phyloP scores from a whole-genome alignment of 495 filamentous ascomycete genomes.

The Penicillium pulvis region DNA sequence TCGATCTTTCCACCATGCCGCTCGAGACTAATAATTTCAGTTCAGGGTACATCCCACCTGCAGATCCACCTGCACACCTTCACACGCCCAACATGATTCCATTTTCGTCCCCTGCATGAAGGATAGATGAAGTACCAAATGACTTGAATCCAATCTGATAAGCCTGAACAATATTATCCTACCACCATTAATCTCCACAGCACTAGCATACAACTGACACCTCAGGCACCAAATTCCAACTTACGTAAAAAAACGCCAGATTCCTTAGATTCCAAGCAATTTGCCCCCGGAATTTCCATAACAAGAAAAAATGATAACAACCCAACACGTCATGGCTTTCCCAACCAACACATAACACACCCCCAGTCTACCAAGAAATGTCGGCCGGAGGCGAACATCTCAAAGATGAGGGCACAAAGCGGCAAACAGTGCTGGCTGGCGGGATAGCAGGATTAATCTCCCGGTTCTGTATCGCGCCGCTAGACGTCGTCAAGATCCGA shows the following conservation, averaged over 20 bases:
- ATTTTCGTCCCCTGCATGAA: too few relatives aligned
- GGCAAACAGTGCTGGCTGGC: conserved; percentile 81
- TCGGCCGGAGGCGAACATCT: conserved; percentile 73
- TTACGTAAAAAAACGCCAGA: conserved; percentile 2
- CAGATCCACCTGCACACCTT: too few relatives aligned
- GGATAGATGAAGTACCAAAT: too few relatives aligned
- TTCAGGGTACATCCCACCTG: too few relatives aligned
- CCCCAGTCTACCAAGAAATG: conserved; percentile 57
- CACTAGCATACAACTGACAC: not conserved
- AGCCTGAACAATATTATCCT: too few relatives aligned
- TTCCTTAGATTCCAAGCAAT: not conserved
- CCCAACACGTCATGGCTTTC: conserved; percentile 14
- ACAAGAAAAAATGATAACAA: conserved; percentile 6
- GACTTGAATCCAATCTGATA: too few relatives aligned
- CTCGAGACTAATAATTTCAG: not conserved
- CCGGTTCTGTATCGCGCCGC: conserved; percentile 88
- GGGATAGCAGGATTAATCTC: conserved; percentile 88
- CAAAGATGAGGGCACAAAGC: conserved; percentile 89
- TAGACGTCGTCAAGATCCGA: conserved; percentile 97
- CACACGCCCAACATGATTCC: too few relatives aligned
- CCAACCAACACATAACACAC: conserved; percentile 1
- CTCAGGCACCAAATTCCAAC: not conserved
- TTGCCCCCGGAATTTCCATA: conserved; percentile 6
- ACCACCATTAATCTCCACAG: too few relatives aligned
- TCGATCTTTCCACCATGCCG: not conserved